Percentiles rank a stretch among this genome's conserved stretches.
Conservation (phyloP, 2,329 filamentous ascomycete genomes). For the Cordyceps cateniannulata region DNA sequence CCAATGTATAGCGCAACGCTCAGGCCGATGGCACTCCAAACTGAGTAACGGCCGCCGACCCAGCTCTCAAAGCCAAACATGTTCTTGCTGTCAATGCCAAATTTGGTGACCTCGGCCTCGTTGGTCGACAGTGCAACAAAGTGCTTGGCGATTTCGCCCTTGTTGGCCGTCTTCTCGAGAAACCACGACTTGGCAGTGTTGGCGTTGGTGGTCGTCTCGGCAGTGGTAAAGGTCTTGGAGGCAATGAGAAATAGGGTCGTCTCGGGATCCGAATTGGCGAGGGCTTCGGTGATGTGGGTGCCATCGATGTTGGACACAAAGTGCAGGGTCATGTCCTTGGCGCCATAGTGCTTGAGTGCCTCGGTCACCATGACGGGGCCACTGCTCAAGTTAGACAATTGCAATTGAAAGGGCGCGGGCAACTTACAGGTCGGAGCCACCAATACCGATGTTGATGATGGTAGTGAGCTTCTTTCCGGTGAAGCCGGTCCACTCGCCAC, state of each 20-base stretch:
- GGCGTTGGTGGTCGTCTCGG: slow-evolving; percentile 94
- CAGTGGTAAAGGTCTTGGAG: slow-evolving; percentile 99
- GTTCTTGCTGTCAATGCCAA: slow-evolving; percentile 97
- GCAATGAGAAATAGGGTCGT: slow-evolving; percentile 98
- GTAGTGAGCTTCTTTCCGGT: slow-evolving; percentile 96
- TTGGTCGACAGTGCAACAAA: slow-evolving; percentile 98
- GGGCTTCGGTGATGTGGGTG: slow-evolving; percentile 92
- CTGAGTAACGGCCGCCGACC: slow-evolving; percentile 97
- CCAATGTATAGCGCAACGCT: slow-evolving; percentile 93
- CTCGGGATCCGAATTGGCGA: slow-evolving; percentile 84
- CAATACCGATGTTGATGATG: slow-evolving; percentile 96
- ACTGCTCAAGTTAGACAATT: slow-evolving; percentile 38
- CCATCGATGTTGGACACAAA: slow-evolving; percentile 99
- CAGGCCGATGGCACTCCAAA: slow-evolving; percentile 97
- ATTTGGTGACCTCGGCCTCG: slow-evolving; percentile 90
- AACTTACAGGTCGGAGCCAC: slow-evolving; percentile 92
- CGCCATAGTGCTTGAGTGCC: slow-evolving; percentile 90
- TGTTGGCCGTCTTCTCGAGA: slow-evolving; percentile 67
- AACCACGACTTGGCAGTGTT: slow-evolving; percentile 98
- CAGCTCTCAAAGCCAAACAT: slow-evolving; percentile 99
- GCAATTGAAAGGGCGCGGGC: slow-evolving; percentile 19
- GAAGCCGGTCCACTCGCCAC: slow-evolving; percentile 93
- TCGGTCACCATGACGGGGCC: slow-evolving; percentile 99
- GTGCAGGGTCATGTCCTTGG: slow-evolving; percentile 80
- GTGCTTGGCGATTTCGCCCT: slow-evolving; percentile 94